Conservation (phyloP, 768 basidiomycete genomes). For the Leccinellum albellum region DNA sequence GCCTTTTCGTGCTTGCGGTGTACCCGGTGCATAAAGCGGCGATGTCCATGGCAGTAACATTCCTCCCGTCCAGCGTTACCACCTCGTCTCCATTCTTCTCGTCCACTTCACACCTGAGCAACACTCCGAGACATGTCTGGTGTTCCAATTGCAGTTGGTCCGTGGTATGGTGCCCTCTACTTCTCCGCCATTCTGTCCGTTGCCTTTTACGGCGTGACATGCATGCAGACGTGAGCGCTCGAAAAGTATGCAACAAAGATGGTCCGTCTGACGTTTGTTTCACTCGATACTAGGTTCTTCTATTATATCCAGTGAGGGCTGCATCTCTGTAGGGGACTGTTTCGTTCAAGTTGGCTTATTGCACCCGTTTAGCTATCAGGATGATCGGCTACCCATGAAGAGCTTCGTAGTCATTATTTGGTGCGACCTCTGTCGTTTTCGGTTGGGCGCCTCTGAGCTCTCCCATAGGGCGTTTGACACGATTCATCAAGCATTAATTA, state of each 20-base stretch:
- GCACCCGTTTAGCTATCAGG: neutral
- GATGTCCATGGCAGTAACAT: neutral
- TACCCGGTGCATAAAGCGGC: neutral
- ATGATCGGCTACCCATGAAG: neutral
- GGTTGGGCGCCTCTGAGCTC: neutral
- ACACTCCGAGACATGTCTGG: neutral
- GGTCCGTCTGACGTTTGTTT: neutral
- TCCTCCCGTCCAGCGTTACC: neutral
- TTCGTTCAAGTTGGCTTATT: neutral
- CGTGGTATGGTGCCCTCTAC: conserved; percentile 1
- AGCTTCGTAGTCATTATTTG: neutral
- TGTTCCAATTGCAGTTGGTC: neutral
- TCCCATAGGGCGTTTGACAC: neutral
- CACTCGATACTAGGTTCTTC: neutral
- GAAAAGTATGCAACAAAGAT: neutral
- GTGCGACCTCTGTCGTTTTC: neutral
- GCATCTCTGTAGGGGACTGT: neutral
- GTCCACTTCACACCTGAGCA: neutral
- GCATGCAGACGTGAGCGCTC: conserved; percentile 5
- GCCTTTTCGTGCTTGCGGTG: neutral
- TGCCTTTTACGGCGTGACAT: conserved; percentile 1
- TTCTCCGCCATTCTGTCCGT: conserved; percentile 3
- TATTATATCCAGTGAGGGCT: conserved; percentile 5
- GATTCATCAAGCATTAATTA: neutral
- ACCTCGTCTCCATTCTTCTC: neutral